Percentiles rank a stretch among this genome's conserved stretches.
phyloP scores from a whole-genome alignment of 306 rosid species.

The Bauhinia variegata region DNA sequence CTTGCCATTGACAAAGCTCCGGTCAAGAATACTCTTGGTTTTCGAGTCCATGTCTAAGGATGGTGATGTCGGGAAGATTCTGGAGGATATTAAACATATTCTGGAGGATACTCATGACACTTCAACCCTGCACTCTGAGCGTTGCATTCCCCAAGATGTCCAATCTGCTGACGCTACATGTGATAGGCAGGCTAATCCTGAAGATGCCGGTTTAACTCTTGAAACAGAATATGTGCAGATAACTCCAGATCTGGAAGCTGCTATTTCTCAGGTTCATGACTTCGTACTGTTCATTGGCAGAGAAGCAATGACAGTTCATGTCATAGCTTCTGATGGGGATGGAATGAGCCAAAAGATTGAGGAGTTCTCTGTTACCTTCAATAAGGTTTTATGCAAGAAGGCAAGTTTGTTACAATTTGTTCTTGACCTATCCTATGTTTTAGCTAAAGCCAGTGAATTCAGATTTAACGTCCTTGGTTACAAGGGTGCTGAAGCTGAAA shows the following conservation, averaged over 20 bases:
- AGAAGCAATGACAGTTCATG: conserved; percentile 71
- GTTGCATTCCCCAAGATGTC: conserved; percentile 48
- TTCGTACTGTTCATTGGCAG: conserved; percentile 72
- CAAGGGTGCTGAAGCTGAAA: conserved; percentile 68
- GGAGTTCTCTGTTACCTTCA: conserved; percentile 68
- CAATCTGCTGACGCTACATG: conserved; percentile 54
- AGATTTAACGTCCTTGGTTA: conserved; percentile 72
- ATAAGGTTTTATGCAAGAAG: conserved; percentile 51
- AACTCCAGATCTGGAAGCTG: conserved; percentile 67
- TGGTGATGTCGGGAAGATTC: conserved; percentile 63
- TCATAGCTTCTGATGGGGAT: conserved; percentile 51
- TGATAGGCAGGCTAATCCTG: conserved; percentile 71
- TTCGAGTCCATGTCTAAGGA: conserved; percentile 73
- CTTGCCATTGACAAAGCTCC: conserved; percentile 61
- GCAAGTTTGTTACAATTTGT: conserved; percentile 70
- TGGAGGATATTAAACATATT: conserved; percentile 77
- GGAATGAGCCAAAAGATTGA: conserved; percentile 72
- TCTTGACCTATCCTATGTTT: conserved; percentile 74
- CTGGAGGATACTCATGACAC: conserved; percentile 68
- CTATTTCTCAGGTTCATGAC: conserved; percentile 78
- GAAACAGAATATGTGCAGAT: conserved; percentile 52
- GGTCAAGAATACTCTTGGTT: conserved; percentile 68
- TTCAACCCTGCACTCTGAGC: conserved; percentile 44
- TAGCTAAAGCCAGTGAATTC: conserved; percentile 75
- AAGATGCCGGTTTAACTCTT: conserved; percentile 60